Evolutionary conservation across 2,329 filamentous ascomycete genomes (phyloP).

Genomic region (Calonectria henricotiae): DNA sequence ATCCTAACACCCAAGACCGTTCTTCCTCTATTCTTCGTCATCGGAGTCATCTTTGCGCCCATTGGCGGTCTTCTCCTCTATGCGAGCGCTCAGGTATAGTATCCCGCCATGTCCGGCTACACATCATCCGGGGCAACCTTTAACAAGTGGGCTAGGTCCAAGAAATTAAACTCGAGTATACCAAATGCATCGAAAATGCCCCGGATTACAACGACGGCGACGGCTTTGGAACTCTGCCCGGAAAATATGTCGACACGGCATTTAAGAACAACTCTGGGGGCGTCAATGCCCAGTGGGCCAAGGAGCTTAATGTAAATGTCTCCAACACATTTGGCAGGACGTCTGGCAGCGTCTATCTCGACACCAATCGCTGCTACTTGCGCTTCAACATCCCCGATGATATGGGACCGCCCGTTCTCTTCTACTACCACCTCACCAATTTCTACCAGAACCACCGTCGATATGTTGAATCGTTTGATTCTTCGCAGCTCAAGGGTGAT

Average conservation of each 20-base stretch:
- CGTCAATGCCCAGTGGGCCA: conserved; percentile 63
- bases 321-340: conserved; percentile 44
- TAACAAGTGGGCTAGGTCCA: conserved; percentile 76
- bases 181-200: conserved; percentile 77
- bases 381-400: conserved; percentile 85
- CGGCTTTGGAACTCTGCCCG: conserved; percentile 69
- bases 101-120: neutral
- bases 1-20: conserved; percentile 97
- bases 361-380: conserved; percentile 77
- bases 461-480: conserved; percentile 92
- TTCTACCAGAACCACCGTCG: conserved; percentile 99
- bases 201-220: conserved; percentile 57
- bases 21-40: conserved; percentile 89
- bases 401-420: conserved; percentile 85
- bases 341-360: conserved; percentile 51
- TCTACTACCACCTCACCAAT: conserved; percentile 97
- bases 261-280: conserved; percentile 75
- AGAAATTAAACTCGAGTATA: conserved; percentile 94
- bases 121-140: conserved; percentile 5
- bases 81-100: conserved; percentile 83
- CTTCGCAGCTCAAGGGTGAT: conserved; percentile 84
- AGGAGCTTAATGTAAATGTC: conserved; percentile 60
- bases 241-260: conserved; percentile 73
- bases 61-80: conserved; percentile 91
- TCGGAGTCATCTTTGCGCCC: conserved; percentile 93